A percentile compares a stretch with the other conserved stretches of the same genome.
These are phyloP conservation scores for Starmerella vitae DNA, from an alignment of 805 yeast genomes.

Conservation along the genomic window DNA sequence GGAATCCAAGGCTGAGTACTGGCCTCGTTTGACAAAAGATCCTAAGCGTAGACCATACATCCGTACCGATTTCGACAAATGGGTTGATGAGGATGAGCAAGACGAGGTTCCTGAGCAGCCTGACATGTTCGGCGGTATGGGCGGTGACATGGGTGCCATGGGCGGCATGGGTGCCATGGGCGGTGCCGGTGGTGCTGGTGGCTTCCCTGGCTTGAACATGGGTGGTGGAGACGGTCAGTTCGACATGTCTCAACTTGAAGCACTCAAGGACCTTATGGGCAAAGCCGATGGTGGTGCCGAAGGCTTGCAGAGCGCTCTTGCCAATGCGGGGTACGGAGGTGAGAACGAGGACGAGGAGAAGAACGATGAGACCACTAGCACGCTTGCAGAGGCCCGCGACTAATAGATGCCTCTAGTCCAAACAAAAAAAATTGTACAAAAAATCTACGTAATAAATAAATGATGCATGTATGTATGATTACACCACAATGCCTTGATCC, in stretches of 20 bases:
- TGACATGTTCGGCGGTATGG: slow-evolving; percentile 29
- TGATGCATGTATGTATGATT: no score
- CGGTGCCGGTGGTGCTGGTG: slow-evolving; percentile 26
- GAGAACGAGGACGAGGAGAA: slow-evolving; percentile 17
- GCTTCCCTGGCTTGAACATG: slow-evolving; percentile 10
- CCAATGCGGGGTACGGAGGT: slow-evolving; percentile 2
- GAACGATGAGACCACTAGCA: slow-evolving; percentile 18
- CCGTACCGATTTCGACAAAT: slow-evolving; percentile 89
- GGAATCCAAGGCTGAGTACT: slow-evolving; percentile 55
- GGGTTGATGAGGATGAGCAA: slow-evolving; percentile 99
- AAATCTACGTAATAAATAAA: no score
- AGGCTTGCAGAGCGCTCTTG: slow-evolving; percentile 5
- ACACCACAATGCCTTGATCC: no score
- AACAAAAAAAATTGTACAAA: no score
- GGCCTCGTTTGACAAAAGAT: slow-evolving; percentile 92
- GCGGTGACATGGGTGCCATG: slow-evolving; percentile 31
- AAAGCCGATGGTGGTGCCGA: neutral
- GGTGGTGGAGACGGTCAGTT: slow-evolving; percentile 21
- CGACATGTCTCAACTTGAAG: slow-evolving; percentile 21
- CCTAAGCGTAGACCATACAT: slow-evolving; percentile 65
- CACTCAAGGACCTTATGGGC: slow-evolving; percentile 7
- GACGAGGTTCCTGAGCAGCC: slow-evolving; percentile 43
- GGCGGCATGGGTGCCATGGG: slow-evolving; percentile 33
- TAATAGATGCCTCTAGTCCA: neutral
- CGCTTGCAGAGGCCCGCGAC: slow-evolving; percentile 20